Evolutionary conservation across 2,329 filamentous ascomycete genomes (phyloP).

Genomic region (Aspergillus sp.): DNA sequence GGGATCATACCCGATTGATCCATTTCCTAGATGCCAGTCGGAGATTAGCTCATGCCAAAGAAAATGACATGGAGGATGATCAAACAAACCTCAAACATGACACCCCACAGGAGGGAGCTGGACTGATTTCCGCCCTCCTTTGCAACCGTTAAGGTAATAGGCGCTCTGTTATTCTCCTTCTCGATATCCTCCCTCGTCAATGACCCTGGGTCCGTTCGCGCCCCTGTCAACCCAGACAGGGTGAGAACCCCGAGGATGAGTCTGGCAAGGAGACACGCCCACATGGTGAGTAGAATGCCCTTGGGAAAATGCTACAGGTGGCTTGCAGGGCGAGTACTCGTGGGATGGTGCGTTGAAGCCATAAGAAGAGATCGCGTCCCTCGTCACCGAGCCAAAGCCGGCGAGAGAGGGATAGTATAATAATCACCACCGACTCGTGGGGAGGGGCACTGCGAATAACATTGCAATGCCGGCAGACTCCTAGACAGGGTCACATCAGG

Average conservation of each 20-base stretch:
- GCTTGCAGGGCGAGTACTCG: background rate
- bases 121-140: conserved; percentile 29
- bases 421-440: background rate
- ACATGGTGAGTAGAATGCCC: background rate
- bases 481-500: background rate
- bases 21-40: conserved; percentile 26
- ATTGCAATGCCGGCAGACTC: background rate
- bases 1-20: conserved; percentile 29
- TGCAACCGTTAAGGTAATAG: conserved; percentile 17
- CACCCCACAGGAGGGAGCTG: conserved; percentile 32
- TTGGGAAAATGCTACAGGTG: background rate
- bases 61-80: background rate
- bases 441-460: background rate
- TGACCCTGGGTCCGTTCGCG: background rate
- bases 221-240: background rate
- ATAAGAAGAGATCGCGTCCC: too few relatives aligned
- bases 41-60: background rate
- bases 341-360: background rate
- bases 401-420: background rate
- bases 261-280: background rate
- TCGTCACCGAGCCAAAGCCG: too few relatives aligned
- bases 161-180: background rate
- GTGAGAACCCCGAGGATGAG: background rate
- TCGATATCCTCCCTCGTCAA: background rate
- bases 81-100: conserved; percentile 36